Base-by-base conservation (phyloP, 2,329 filamentous ascomycete genomes). In the Xylariaceae sp. region DNA sequence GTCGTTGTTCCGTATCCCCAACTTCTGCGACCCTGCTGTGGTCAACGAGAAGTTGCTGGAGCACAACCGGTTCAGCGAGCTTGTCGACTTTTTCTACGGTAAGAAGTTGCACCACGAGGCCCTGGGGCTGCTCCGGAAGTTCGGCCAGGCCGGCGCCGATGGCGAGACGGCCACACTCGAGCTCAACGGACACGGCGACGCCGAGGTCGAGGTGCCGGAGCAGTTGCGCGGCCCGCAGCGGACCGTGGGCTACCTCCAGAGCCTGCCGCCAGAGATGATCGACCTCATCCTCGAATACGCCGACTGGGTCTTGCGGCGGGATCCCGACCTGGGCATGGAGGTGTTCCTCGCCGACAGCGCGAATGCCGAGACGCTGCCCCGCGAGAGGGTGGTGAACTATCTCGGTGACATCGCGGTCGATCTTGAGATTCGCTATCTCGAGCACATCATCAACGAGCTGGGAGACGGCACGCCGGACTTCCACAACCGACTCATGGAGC, bases 71-170 rank as follows among this genome's bases (percentile, higher is more conserved):
- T 95, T 94, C 59, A 90, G 82, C 32, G 90, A 96, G 60, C 67
- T 98, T 2, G 88, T 98, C n/a, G 90, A 96, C 57, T 98, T 98
- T 55, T 80, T 96, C 46, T 87, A 93, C 50, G 92, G 92, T 43
- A 98, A 98, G 64, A 89, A 83, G 57, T 71, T 96, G 25, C 92
- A 98, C 59, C 77, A 81, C 13, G 80, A 93, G 52, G 90, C 92
- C 0, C 64, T 98, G 13, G 83, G 87, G 44, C 64, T 95, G 19
- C 70, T 98, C 1, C 75, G 77, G 46, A 83, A 80, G 43, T 95
- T 95, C 47, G 90, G 90, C 14, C 49, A 48, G 10, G 64, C 65
- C 5, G 34, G 45, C 12, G 19, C 33, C 2, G 38, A 49, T 15
- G 46, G 45, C 16, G 65, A 70, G 29, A 61, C 62, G 2, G 67